Evolutionary conservation across 306 rosid genomes (phyloP).

Genomic region (Malus domestica): DNA sequence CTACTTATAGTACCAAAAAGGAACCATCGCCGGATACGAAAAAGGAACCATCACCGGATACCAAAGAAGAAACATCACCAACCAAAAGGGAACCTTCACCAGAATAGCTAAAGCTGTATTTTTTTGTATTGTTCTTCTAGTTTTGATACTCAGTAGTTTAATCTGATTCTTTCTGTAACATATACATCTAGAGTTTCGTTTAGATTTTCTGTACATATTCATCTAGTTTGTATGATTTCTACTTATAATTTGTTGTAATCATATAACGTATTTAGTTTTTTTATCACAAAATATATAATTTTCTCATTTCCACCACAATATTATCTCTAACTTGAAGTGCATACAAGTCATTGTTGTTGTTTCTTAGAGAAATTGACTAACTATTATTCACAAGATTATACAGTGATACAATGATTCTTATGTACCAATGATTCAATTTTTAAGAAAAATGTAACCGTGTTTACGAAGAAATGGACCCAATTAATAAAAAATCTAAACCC

Average conservation of each 20-base stretch:
- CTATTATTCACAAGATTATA: background rate
- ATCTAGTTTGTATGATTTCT: background rate
- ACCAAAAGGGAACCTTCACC: background rate
- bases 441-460: no score
- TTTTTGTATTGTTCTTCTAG: background rate
- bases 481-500: no score
- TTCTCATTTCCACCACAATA: background rate
- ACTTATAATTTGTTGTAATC: no score
- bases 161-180: background rate
- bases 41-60: background rate
- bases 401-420: background rate
- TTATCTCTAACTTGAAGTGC: background rate
- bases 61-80: background rate
- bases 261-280: background rate
- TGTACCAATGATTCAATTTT: no score
- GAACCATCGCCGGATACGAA: background rate
- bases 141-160: background rate
- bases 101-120: background rate
- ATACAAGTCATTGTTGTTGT: background rate
- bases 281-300: background rate
- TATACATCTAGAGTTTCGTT: background rate
- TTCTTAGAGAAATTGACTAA: background rate
- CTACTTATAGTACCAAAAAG: conserved; percentile 12
- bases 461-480: no score
- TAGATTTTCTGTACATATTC: background rate